These are phyloP conservation scores for Cenchrus purpureus DNA, from an alignment of 176 grass and related monocot genomes.

Conservation along the genomic window DNA sequence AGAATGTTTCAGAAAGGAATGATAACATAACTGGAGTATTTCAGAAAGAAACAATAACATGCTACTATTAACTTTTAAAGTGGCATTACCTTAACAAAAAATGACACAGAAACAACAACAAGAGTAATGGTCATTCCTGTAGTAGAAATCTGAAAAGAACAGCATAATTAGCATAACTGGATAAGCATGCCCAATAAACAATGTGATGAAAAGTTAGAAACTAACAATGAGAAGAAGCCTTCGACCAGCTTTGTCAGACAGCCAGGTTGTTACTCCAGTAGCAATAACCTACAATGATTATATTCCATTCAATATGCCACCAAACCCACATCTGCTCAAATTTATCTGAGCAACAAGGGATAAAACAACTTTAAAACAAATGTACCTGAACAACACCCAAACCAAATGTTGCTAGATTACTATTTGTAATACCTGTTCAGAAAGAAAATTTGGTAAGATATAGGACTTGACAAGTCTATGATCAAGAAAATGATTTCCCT, in stretches of 20 bases:
- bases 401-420: constrained; percentile 86
- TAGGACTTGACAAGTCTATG: neutral
- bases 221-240: constrained; percentile 97
- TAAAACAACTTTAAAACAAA: constrained; percentile 19
- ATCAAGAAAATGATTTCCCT: neutral
- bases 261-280: constrained; percentile 91
- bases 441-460: constrained; percentile 36
- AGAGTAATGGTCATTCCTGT: constrained; percentile 77
- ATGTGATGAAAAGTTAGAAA: constrained; percentile 37
- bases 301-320: constrained; percentile 20
- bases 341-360: constrained; percentile 13
- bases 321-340: constrained; percentile 22
- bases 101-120: constrained; percentile 78
- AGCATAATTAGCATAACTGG: constrained; percentile 27
- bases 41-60: constrained; percentile 32
- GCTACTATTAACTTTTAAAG: constrained; percentile 12
- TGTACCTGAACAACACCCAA: constrained; percentile 92
- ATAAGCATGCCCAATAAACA: neutral
- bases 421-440: constrained; percentile 77
- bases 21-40: neutral
- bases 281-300: constrained; percentile 69
- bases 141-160: constrained; percentile 71
- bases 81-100: constrained; percentile 80
- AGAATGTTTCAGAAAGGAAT: constrained; percentile 34
- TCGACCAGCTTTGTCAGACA: constrained; percentile 94